A percentile compares a stretch with the other conserved stretches of the same genome.
Evolutionary conservation across 345 rosid species (phyloP).

Genomic region (Citrus hindsii): DNA sequence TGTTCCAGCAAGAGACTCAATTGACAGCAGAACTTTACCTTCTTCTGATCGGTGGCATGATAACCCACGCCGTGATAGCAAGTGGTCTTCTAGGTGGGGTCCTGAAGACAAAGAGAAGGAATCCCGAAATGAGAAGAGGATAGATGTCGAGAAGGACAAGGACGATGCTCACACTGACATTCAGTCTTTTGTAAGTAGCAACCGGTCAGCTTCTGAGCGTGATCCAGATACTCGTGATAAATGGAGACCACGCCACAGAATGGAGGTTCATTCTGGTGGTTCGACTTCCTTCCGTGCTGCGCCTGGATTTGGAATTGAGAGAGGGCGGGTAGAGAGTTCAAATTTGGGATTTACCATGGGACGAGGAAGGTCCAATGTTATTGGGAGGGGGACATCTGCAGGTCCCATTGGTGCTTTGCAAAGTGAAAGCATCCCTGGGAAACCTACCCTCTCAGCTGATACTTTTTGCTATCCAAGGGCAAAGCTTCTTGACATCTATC

Average conservation of each 20-base stretch:
- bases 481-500: conserved; percentile 68
- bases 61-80: conserved; percentile 53
- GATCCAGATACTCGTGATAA: conserved; percentile 64
- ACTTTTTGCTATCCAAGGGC: conserved; percentile 60
- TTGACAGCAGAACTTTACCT: conserved; percentile 41
- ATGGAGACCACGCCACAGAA: conserved; percentile 75
- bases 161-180: conserved; percentile 44
- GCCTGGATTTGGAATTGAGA: conserved; percentile 62
- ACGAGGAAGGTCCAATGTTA: conserved; percentile 49
- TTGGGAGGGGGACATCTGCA: conserved; percentile 34
- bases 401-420: conserved; percentile 28
- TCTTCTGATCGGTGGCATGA: conserved; percentile 60
- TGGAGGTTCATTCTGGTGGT: conserved; percentile 48
- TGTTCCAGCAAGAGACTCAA: conserved; percentile 37
- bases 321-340: conserved; percentile 45
- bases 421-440: conserved; percentile 39
- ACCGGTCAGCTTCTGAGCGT: conserved; percentile 42
- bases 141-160: conserved; percentile 44
- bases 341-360: conserved; percentile 52
- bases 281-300: conserved; percentile 49
- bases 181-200: conserved; percentile 32
- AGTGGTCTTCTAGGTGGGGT: conserved; percentile 86
- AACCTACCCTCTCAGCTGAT: conserved; percentile 24
- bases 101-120: conserved; percentile 73
- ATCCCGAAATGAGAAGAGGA: conserved; percentile 47